These are phyloP conservation scores for Powellomyces hirtus DNA, from an alignment of 192 early-diverging fungal species.

Conservation along the genomic window DNA sequence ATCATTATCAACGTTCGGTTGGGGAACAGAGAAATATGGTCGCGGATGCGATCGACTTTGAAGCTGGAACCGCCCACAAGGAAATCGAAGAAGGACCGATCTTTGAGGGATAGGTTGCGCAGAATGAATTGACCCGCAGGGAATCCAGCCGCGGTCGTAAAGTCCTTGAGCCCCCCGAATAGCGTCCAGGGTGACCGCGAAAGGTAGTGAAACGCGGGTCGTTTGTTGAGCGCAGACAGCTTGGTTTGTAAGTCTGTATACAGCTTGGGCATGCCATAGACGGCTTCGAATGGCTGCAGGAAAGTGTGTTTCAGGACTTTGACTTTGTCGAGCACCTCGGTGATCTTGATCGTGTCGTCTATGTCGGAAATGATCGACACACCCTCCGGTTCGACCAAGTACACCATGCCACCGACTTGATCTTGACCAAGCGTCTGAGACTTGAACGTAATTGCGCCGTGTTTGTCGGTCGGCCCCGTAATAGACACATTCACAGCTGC, in stretches of 20 bases:
- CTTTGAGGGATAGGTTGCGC: constrained; percentile 9
- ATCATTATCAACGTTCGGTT: constrained; percentile 19
- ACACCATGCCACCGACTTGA: background rate
- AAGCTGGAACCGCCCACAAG: background rate
- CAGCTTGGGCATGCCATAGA: constrained; percentile 12
- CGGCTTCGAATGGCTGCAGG: constrained; percentile 11
- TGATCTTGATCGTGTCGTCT: constrained; percentile 29
- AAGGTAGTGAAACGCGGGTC: constrained; percentile 27
- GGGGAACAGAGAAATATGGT: background rate
- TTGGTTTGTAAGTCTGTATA: background rate
- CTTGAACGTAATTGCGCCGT: background rate
- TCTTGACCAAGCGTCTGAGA: background rate
- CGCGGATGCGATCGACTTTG: constrained; percentile 11
- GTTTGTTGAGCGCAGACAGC: background rate
- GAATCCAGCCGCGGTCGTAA: constrained; percentile 1
- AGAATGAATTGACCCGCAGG: constrained; percentile 25
- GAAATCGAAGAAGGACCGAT: constrained; percentile 21
- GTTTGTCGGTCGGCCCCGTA: background rate
- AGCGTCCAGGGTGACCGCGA: constrained; percentile 22
- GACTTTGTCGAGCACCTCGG: constrained; percentile 13
- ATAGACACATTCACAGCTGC: background rate
- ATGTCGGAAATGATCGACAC: constrained; percentile 21
- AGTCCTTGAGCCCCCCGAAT: background rate
- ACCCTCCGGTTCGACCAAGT: background rate
- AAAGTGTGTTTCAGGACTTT: constrained; percentile 27